Conservation (phyloP, 1,284 basidiomycete genomes). For the Pseudomicrostroma phylloplanum region DNA sequence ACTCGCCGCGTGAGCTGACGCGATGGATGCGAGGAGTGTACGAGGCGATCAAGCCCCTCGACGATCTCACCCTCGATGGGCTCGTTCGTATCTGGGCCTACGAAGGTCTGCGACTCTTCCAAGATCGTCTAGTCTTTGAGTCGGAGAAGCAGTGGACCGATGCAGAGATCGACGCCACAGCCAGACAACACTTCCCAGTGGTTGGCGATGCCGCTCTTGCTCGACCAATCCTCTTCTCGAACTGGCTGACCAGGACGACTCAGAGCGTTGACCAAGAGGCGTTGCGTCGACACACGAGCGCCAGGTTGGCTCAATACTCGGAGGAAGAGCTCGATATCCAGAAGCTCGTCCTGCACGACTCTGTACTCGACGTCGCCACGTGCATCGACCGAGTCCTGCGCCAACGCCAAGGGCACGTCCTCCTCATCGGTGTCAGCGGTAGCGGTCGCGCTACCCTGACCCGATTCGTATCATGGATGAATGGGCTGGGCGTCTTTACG, state of each 20-base stretch:
- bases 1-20: constrained; percentile 96
- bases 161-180: constrained; percentile 76
- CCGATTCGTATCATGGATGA: constrained; percentile 99
- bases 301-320: constrained; percentile 68
- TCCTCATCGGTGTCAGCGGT: constrained; percentile 94
- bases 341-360: constrained; percentile 96
- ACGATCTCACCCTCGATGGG: constrained; percentile 88
- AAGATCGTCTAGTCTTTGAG: constrained; percentile 78
- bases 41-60: constrained; percentile 87
- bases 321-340: constrained; percentile 74
- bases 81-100: constrained; percentile 97
- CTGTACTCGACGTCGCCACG: constrained; percentile 92
- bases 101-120: constrained; percentile 93
- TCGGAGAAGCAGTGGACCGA: constrained; percentile 71
- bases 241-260: constrained; percentile 98
- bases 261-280: constrained; percentile 87
- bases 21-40: constrained; percentile 97
- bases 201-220: constrained; percentile 68
- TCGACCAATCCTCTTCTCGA: constrained; percentile 92
- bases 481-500: constrained; percentile 94
- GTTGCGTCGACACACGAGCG: constrained; percentile 92
- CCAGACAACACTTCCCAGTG: constrained; percentile 83
- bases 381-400: constrained; percentile 98
- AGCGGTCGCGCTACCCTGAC: constrained; percentile 98
- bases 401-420: constrained; percentile 89